Percentiles rank a stretch among this genome's conserved stretches.
Conservation (phyloP, 2,329 filamentous ascomycete genomes). For the Aciculosporium take region DNA sequence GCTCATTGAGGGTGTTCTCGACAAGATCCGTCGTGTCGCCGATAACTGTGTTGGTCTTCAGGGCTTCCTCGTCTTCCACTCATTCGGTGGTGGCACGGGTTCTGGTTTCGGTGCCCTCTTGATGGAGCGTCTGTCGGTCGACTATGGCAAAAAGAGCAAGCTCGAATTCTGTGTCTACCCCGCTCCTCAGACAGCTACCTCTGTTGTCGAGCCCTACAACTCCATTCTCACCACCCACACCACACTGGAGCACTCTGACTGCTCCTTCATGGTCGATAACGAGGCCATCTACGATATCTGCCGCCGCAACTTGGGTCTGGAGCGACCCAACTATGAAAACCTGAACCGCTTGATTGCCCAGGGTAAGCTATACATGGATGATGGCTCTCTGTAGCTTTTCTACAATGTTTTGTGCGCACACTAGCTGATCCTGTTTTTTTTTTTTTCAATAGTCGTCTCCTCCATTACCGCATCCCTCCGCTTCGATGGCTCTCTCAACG, state of each 20-base stretch:
- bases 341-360: conserved; percentile 97
- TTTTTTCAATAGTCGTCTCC: conserved; percentile 59
- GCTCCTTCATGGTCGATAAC: conserved; percentile 99
- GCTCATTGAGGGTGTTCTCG: conserved; percentile 92
- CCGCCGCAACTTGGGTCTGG: conserved; percentile 90
- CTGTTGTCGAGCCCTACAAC: conserved; percentile 99
- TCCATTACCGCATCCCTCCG: conserved; percentile 97
- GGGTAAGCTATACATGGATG: conserved; percentile 38
- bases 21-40: conserved; percentile 94
- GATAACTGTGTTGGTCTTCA: conserved; percentile 97
- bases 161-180: conserved; percentile 99
- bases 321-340: conserved; percentile 97
- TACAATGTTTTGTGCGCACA: background rate
- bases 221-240: conserved; percentile 98
- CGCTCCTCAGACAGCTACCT: conserved; percentile 90
- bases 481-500: conserved; percentile 97
- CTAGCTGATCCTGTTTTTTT: background rate
- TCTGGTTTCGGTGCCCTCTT: conserved; percentile 96
- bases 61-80: conserved; percentile 99
- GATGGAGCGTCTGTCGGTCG: conserved; percentile 96
- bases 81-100: conserved; percentile 95
- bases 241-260: conserved; percentile 98
- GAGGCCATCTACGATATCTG: conserved; percentile 99
- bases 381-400: background rate
- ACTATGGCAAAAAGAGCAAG: conserved; percentile 99